Percentiles rank a stretch among this genome's conserved stretches.
These are phyloP conservation scores for Aspergillus quadricinctus DNA, from an alignment of 2,329 filamentous ascomycete genomes.

Conservation along the genomic window DNA sequence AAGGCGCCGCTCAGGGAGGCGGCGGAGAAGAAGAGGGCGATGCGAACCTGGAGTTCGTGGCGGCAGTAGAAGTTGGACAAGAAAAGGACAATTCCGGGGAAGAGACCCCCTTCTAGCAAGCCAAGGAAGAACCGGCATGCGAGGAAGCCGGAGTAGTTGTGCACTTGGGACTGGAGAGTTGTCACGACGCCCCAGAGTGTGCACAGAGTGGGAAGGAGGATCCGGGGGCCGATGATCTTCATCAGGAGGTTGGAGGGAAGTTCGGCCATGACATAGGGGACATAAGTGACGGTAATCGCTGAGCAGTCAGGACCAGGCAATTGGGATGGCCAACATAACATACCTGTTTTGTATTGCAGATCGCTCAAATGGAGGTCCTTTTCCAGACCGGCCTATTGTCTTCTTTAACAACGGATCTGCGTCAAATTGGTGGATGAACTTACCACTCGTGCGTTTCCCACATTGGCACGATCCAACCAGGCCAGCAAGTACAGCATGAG, in stretches of 20 bases:
- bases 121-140: slow-evolving; percentile 55
- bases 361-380: slow-evolving; percentile 12
- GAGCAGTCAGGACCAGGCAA: not conserved
- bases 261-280: slow-evolving; percentile 14
- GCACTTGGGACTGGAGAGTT: slow-evolving; percentile 25
- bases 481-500: slow-evolving; percentile 14
- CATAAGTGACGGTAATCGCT: slow-evolving; percentile 14
- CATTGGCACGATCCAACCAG: slow-evolving; percentile 15
- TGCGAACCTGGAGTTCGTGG: slow-evolving; percentile 25
- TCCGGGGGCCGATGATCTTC: slow-evolving; percentile 21
- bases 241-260: slow-evolving; percentile 15
- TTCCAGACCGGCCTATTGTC: slow-evolving; percentile 7
- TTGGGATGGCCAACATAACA: not conserved
- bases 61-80: slow-evolving; percentile 25
- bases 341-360: slow-evolving; percentile 10
- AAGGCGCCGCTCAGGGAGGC: slow-evolving; percentile 40
- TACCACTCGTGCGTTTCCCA: slow-evolving; percentile 14
- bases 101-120: slow-evolving; percentile 62
- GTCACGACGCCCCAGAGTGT: slow-evolving; percentile 41
- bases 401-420: not conserved
- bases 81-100: slow-evolving; percentile 23
- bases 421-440: not conserved
- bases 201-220: slow-evolving; percentile 27
- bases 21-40: slow-evolving; percentile 27
- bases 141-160: slow-evolving; percentile 29